Evolutionary conservation across 192 early-diverging fungal species (phyloP), one percentile per base, ranked within the genome.

Genomic region (Nowakowskiella sp.): DNA sequence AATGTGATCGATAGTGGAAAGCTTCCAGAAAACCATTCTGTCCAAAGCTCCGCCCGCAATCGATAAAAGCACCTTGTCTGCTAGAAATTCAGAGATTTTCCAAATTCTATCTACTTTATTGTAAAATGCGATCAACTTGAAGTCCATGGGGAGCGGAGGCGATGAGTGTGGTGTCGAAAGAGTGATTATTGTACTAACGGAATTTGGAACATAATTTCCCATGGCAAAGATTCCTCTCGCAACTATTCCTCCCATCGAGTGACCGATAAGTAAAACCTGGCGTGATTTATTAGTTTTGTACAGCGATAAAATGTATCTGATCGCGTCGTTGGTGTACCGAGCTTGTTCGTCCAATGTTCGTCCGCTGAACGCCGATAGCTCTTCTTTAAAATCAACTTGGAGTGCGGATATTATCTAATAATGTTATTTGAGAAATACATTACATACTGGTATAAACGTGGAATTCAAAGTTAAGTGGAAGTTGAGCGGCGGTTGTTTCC

Each of bases 211-310:
- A 60, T 85, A 85, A 70, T 85, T 91, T 0, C 73, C 55, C 46
- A 89, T 68, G 0, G 72, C 80, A 44, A 90, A 74, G 28, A 89
- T 72, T 0, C 80, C 76, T 6, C 92, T 73, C 0, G 92, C 91
- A 16, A 94, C 92, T n/a, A 94, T 81, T 7, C 92, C 92, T 29
- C 94, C 94, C 92, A 97, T 95, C 6, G 91, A 94, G 61, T 97
- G 91, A 8, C 84, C 90, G 46, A 93, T 67, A 23, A 95, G 26
- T 55, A 55, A 3, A 9, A 29, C 29, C 31, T 55, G 43, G 6
- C 9, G 64, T 65, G 44, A 22, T 56, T 4, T 9, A 33, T n/a
- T 48, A 13, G 43, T 52, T 3, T 19, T 7, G 47, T 77, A 72
- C 24, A 52, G 27, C 10, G 44, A 23, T 22, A 77, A 57, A 32